Evolutionary conservation across 805 yeast species (phyloP).

Genomic region (Yarrowia phangngaensis): DNA sequence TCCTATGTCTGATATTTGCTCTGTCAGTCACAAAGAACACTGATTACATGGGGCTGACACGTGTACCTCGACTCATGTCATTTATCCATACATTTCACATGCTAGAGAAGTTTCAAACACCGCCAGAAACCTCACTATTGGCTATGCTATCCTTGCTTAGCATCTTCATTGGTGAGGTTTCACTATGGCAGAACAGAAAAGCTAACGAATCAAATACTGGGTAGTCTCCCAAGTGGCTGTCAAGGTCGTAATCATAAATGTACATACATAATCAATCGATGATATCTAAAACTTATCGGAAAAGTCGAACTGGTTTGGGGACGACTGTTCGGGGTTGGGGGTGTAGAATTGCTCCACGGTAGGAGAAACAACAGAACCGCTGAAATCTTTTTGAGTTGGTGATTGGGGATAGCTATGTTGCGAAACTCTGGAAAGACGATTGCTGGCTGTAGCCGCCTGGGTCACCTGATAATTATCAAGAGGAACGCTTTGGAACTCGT

Average conservation of each 20-base stretch:
- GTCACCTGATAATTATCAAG: conserved; percentile 17
- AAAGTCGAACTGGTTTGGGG: conserved; percentile 25
- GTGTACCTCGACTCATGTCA: not conserved
- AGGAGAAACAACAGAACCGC: conserved; percentile 13
- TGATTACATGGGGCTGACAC: not conserved
- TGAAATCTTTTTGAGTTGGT: conserved; percentile 2
- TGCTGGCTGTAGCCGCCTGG: conserved; percentile 19
- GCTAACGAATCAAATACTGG: too few species aligned
- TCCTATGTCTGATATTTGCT: not conserved
- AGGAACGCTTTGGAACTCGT: conserved; percentile 12
- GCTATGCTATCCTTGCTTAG: conserved; percentile 1
- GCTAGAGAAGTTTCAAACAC: conserved; percentile 2
- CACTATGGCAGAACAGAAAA: not conserved
- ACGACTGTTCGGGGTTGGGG: conserved; percentile 22
- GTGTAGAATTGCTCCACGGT: conserved; percentile 23
- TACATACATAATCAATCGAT: conserved; percentile 12
- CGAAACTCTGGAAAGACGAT: conserved; percentile 15
- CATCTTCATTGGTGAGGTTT: not conserved
- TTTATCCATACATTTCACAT: conserved; percentile 15
- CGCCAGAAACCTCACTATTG: conserved; percentile 4
- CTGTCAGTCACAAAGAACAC: conserved; percentile 4
- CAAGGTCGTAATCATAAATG: conserved; percentile 26
- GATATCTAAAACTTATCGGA: conserved; percentile 25
- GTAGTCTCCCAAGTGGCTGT: too few species aligned
- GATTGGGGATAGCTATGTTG: too few species aligned